Evolutionary conservation across 1,284 basidiomycete species (phyloP).

Genomic region (Pseudozyma sp.): DNA sequence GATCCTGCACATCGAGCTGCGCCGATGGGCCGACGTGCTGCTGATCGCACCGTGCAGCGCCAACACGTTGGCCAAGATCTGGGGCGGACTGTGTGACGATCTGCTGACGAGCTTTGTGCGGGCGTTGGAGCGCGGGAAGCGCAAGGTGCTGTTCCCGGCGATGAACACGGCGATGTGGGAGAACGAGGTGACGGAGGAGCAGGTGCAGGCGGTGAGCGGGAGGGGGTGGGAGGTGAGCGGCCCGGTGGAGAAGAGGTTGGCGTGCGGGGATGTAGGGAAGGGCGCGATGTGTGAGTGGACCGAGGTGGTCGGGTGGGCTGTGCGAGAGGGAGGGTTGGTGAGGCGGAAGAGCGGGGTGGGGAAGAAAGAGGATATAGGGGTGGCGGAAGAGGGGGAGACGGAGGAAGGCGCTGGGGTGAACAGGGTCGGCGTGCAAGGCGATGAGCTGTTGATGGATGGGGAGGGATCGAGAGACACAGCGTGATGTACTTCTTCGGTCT

Average conservation of each 20-base stretch:
- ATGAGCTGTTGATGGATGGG: no score
- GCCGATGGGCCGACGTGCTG: conserved; percentile 95
- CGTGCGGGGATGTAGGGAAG: conserved; percentile 89
- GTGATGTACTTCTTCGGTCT: no score
- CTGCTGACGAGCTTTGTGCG: conserved; percentile 88
- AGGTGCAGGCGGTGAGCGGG: conserved; percentile 79
- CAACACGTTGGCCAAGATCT: conserved; percentile 92
- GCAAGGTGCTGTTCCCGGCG: conserved; percentile 90
- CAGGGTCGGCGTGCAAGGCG: neutral
- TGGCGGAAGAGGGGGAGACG: neutral
- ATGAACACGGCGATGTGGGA: conserved; percentile 99
- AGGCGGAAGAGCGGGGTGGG: neutral
- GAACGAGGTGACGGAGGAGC: conserved; percentile 88
- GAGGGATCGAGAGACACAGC: no score
- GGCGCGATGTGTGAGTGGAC: conserved; percentile 66
- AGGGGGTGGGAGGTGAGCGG: conserved; percentile 83
- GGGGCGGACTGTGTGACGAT: conserved; percentile 88
- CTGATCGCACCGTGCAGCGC: conserved; percentile 94
- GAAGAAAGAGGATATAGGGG: neutral
- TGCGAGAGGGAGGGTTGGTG: conserved; percentile 28
- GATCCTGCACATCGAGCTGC: conserved; percentile 90
- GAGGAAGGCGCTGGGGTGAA: neutral
- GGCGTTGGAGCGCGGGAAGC: conserved; percentile 82
- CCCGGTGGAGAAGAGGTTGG: conserved; percentile 85
- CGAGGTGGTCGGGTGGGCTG: conserved; percentile 50